A percentile compares a stretch with the other conserved stretches of the same genome.
phyloP scores from a whole-genome alignment of 768 basidiomycete genomes.

The Trametes villosa region DNA sequence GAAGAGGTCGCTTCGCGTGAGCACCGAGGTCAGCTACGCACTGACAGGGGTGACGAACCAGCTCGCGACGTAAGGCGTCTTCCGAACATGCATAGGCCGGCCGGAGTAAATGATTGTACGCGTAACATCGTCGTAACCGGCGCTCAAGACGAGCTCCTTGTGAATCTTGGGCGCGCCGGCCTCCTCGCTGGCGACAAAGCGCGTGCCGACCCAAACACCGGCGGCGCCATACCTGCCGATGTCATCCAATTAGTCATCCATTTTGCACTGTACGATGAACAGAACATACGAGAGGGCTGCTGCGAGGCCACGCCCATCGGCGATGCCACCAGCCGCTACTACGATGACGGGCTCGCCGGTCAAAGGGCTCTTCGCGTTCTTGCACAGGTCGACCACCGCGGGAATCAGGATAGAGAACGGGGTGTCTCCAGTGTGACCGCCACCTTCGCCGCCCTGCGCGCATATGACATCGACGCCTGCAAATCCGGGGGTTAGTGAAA shows the following conservation, averaged over 20 bases:
- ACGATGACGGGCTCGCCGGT: constrained; percentile 78
- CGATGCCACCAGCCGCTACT: constrained; percentile 84
- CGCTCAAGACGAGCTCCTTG: constrained; percentile 67
- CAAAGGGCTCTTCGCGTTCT: constrained; percentile 66
- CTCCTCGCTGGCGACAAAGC: constrained; percentile 82
- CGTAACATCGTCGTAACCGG: constrained; percentile 75
- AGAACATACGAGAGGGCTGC: constrained; percentile 63
- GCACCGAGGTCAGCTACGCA: not conserved
- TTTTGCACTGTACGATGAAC: not conserved
- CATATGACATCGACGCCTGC: constrained; percentile 89
- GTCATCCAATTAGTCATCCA: not conserved
- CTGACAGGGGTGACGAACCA: constrained; percentile 51
- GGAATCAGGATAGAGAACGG: constrained; percentile 84
- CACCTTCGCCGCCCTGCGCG: constrained; percentile 87
- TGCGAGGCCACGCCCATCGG: constrained; percentile 82
- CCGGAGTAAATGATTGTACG: constrained; percentile 79
- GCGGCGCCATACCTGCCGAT: constrained; percentile 71
- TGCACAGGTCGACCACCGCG: constrained; percentile 80
- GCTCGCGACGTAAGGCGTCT: constrained; percentile 75
- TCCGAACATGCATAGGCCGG: constrained; percentile 80
- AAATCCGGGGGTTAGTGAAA: not conserved
- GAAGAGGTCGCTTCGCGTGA: not conserved
- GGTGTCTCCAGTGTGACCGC: constrained; percentile 86
- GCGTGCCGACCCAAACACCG: constrained; percentile 88
- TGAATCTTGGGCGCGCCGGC: constrained; percentile 78